Evolutionary conservation across 1,284 basidiomycete species (phyloP).

Genomic region (Marasmius oreades): DNA sequence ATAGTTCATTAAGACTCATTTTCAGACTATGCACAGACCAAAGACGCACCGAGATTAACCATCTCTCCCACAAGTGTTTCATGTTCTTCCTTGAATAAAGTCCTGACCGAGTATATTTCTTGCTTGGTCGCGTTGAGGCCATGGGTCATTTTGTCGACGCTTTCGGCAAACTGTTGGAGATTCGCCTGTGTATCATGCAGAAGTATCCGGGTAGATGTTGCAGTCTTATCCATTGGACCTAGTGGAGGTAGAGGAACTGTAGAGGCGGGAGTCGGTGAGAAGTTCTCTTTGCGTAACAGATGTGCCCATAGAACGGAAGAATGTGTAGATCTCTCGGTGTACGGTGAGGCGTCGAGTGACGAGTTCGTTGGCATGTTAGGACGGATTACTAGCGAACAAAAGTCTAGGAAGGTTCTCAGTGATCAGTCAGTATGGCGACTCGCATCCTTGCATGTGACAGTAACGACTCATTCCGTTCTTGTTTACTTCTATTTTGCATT

Average conservation of each 20-base stretch:
- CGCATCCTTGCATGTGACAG: no score
- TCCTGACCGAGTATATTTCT: conserved; percentile 41
- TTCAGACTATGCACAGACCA: conserved; percentile 8
- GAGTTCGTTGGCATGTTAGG: background rate
- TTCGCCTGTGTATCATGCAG: conserved; percentile 65
- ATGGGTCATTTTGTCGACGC: conserved; percentile 41
- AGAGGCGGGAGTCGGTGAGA: conserved; percentile 15
- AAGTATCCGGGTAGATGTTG: conserved; percentile 63
- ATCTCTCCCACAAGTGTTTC: conserved; percentile 42
- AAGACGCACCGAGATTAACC: conserved; percentile 40
- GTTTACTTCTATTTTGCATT: no score
- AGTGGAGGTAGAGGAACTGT: conserved; percentile 34
- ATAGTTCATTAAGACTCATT: conserved; percentile 6
- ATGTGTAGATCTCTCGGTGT: background rate
- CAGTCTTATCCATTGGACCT: conserved; percentile 56
- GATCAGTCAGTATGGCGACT: no score
- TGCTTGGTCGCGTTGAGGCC: conserved; percentile 37
- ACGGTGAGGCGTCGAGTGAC: no score
- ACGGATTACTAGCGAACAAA: no score
- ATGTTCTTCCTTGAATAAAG: conserved; percentile 41
- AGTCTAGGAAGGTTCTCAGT: no score
- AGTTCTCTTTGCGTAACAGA: conserved; percentile 39
- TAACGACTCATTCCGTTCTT: no score
- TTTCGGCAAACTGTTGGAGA: conserved; percentile 55
- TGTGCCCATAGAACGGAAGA: conserved; percentile 47